Evolutionary conservation across 306 rosid genomes (phyloP).

Genomic region (Quercus rubra): DNA sequence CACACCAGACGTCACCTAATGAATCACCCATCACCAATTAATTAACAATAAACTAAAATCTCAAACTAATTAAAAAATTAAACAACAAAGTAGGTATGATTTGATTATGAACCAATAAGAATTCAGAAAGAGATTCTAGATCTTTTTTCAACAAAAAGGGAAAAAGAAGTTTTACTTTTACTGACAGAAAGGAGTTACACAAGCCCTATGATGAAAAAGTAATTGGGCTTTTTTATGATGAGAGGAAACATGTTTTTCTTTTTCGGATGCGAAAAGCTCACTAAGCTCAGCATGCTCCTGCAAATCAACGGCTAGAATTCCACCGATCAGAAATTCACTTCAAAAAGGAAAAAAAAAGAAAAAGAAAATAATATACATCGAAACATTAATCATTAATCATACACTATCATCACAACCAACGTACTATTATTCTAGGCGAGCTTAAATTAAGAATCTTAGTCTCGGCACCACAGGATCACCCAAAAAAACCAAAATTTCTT

Average conservation of each 20-base stretch:
- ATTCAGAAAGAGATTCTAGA: constrained; percentile 50
- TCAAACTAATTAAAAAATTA: not conserved
- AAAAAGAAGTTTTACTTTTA: constrained; percentile 18
- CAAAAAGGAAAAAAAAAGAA: no score
- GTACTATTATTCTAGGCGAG: constrained; percentile 18
- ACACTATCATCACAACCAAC: not conserved
- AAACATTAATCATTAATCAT: constrained; percentile 6
- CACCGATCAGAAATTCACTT: constrained; percentile 5
- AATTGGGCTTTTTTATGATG: constrained; percentile 8
- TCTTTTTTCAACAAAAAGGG: not conserved
- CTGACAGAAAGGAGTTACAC: constrained; percentile 26
- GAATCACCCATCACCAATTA: not conserved
- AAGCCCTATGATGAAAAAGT: not conserved
- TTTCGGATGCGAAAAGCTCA: not conserved
- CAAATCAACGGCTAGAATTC: constrained; percentile 10
- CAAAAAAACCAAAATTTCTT: not conserved
- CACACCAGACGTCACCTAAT: not conserved
- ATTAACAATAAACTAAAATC: not conserved
- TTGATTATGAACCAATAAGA: constrained; percentile 32
- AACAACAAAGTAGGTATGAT: not conserved
- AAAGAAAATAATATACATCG: not conserved
- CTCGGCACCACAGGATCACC: not conserved
- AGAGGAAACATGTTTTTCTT: not conserved
- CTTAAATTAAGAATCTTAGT: constrained; percentile 3
- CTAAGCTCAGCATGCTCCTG: constrained; percentile 7